A percentile compares a stretch with the other conserved stretches of the same genome.
Evolutionary conservation across 148 eudicot genomes (phyloP).

Genomic region (Chenopodium suecicum): DNA sequence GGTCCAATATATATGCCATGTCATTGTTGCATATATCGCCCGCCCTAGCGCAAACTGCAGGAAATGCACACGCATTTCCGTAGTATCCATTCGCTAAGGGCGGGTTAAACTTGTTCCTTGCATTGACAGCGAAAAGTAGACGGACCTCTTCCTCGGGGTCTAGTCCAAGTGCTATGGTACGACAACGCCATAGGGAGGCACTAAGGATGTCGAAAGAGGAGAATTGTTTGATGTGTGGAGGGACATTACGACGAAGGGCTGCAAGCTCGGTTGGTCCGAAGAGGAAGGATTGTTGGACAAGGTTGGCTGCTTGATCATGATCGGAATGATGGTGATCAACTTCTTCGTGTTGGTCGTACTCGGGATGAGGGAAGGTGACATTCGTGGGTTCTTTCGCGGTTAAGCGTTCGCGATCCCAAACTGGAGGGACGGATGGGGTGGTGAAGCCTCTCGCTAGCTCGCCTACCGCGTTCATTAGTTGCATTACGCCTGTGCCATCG

Average conservation of each 20-base stretch:
- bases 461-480: slow-evolving; percentile 26
- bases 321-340: not conserved
- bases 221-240: slow-evolving; percentile 14
- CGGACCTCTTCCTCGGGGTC: slow-evolving; percentile 22
- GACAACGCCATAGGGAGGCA: slow-evolving; percentile 37
- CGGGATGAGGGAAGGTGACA: slow-evolving; percentile 23
- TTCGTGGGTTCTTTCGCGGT: slow-evolving; percentile 21
- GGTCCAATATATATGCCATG: slow-evolving; percentile 20
- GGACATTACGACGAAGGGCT: slow-evolving; percentile 19
- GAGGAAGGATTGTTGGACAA: slow-evolving; percentile 24
- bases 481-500: slow-evolving; percentile 28
- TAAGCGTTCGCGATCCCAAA: slow-evolving; percentile 31
- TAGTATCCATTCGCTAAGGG: slow-evolving; percentile 24
- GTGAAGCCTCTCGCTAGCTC: slow-evolving; percentile 28
- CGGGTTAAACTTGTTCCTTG: slow-evolving; percentile 18
- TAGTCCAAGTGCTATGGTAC: slow-evolving; percentile 22
- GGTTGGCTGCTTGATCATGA: not conserved
- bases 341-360: slow-evolving; percentile 26
- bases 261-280: slow-evolving; percentile 25
- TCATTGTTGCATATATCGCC: slow-evolving; percentile 19
- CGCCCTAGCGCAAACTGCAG: slow-evolving; percentile 15
- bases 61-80: slow-evolving; percentile 39
- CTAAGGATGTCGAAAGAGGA: slow-evolving; percentile 32
- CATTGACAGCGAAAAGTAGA: slow-evolving; percentile 23
- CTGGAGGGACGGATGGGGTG: slow-evolving; percentile 19